Evolutionary conservation across 805 yeast genomes (phyloP).

Genomic region (Candida maesae): DNA sequence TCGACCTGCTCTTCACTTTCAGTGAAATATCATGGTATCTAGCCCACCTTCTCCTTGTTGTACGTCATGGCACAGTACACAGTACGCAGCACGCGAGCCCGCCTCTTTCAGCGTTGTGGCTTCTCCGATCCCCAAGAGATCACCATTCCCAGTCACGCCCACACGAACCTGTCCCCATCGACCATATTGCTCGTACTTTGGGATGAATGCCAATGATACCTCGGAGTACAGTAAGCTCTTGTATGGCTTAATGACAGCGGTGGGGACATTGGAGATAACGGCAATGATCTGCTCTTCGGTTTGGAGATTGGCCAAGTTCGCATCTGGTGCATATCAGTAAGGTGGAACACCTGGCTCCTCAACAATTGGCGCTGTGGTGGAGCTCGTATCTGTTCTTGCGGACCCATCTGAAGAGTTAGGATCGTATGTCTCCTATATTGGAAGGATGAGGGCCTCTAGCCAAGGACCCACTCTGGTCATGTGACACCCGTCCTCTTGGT

Average conservation of each 20-base stretch:
- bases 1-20: background rate
- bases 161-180: no score
- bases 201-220: background rate
- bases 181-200: background rate
- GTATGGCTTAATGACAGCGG: background rate
- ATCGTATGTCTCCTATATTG: background rate
- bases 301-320: no score
- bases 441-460: background rate
- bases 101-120: slow-evolving; percentile 65
- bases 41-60: background rate
- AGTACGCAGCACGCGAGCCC: slow-evolving; percentile 76
- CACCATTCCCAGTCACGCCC: no score
- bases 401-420: background rate
- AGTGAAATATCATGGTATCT: background rate
- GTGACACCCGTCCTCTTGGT: background rate
- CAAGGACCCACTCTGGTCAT: background rate
- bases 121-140: slow-evolving; percentile 61
- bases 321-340: no score
- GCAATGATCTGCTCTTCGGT: background rate
- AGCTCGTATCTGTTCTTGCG: no score
- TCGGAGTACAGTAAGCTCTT: background rate
- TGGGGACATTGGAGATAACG: background rate
- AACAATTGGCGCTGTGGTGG: background rate
- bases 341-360: background rate
- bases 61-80: slow-evolving; percentile 52